Evolutionary conservation across 2,329 filamentous ascomycete species (phyloP).

Genomic region (Alternaria sp.): DNA sequence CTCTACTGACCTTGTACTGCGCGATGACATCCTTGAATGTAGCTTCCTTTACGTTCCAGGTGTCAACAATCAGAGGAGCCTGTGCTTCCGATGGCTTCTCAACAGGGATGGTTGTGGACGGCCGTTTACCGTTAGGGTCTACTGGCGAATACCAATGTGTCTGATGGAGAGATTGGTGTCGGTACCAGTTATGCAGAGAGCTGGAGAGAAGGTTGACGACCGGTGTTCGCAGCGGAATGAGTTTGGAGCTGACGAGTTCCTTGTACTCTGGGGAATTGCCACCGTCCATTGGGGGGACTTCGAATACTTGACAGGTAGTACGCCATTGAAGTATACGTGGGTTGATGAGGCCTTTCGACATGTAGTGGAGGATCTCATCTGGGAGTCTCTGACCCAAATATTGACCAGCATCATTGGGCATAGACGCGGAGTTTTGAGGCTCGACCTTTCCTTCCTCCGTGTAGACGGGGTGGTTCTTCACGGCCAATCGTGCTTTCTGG

Average conservation of each 20-base stretch:
- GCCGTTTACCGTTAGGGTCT: slow-evolving; percentile 35
- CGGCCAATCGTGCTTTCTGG: slow-evolving; percentile 81
- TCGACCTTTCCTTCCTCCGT: slow-evolving; percentile 78
- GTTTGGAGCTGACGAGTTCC: slow-evolving; percentile 75
- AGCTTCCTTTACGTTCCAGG: slow-evolving; percentile 77
- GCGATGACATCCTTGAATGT: slow-evolving; percentile 57
- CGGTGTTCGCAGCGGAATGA: slow-evolving; percentile 78
- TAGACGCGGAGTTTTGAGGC: slow-evolving; percentile 74
- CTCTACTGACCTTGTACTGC: slow-evolving; percentile 30
- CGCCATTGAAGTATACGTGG: slow-evolving; percentile 83
- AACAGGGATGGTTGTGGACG: slow-evolving; percentile 69
- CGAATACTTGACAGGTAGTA: slow-evolving; percentile 77
- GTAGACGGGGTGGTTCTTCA: slow-evolving; percentile 88
- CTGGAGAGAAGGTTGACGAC: slow-evolving; percentile 80
- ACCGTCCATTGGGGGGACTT: slow-evolving; percentile 86
- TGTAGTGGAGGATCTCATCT: slow-evolving; percentile 88
- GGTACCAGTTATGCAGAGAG: slow-evolving; percentile 82
- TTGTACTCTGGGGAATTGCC: slow-evolving; percentile 82
- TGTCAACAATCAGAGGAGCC: slow-evolving; percentile 62
- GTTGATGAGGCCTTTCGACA: slow-evolving; percentile 82
- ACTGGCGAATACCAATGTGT: slow-evolving; percentile 76
- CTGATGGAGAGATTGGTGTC: slow-evolving; percentile 78
- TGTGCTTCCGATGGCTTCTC: slow-evolving; percentile 59
- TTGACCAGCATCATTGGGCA: slow-evolving; percentile 85
- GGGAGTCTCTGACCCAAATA: slow-evolving; percentile 91